Percentiles rank a stretch among this genome's conserved stretches.
These are phyloP conservation scores for Herpotrichia juniperi DNA, from an alignment of 2,329 filamentous ascomycete species.

Conservation along the genomic window DNA sequence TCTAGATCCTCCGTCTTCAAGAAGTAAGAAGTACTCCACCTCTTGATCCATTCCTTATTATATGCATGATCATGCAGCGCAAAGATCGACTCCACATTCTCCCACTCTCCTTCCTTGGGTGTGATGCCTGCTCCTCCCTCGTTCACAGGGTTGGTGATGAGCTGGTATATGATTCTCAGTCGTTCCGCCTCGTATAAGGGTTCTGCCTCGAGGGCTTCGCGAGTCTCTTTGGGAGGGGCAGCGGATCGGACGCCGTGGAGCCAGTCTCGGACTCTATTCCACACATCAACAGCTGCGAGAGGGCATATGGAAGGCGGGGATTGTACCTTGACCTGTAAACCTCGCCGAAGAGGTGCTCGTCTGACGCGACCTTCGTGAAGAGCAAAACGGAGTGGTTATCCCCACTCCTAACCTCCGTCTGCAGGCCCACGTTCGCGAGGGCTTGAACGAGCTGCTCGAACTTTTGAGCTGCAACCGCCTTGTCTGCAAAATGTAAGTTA, in stretches of 20 bases:
- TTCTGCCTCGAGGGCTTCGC: conserved; percentile 70
- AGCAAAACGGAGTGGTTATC: conserved; percentile 77
- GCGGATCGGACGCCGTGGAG: conserved; percentile 82
- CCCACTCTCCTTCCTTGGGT: conserved; percentile 57
- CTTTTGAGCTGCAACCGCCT: conserved; percentile 70
- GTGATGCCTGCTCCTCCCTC: conserved; percentile 59
- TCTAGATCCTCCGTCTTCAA: conserved; percentile 56
- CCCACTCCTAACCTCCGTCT: conserved; percentile 85
- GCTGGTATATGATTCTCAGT: conserved; percentile 83
- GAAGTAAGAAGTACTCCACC: conserved; percentile 55
- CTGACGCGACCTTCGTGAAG: conserved; percentile 80
- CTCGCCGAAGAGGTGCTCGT: conserved; percentile 75
- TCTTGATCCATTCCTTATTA: conserved; percentile 61
- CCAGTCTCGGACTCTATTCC: conserved; percentile 83
- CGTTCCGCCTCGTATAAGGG: conserved; percentile 88
- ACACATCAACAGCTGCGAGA: conserved; percentile 1
- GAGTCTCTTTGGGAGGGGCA: conserved; percentile 75
- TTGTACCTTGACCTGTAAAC: conserved; percentile 77
- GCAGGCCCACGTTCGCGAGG: conserved; percentile 79
- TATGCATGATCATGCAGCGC: conserved; percentile 57
- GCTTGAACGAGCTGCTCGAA: conserved; percentile 80
- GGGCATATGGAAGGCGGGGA: background rate
- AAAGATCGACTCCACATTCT: conserved; percentile 57
- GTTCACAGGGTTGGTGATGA: conserved; percentile 59
- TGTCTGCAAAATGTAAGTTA: conserved; percentile 57